phyloP scores from a whole-genome alignment of 1,139 yeast genomes.

The Arxiozyma telluris region DNA sequence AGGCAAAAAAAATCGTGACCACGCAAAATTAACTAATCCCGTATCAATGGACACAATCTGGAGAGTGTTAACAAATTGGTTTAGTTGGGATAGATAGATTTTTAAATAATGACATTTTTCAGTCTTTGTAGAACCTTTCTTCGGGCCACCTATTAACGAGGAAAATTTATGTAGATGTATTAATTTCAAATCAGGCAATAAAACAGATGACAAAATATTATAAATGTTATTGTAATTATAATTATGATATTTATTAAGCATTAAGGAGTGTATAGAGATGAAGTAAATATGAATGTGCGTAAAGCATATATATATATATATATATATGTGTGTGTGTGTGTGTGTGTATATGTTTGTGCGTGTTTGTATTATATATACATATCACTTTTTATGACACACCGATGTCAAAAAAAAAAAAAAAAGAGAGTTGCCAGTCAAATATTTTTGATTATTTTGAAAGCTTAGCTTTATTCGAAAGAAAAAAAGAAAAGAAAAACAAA shows the following conservation, averaged over 20 bases:
- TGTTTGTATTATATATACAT: background rate
- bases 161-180: constrained; percentile 17
- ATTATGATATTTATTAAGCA: background rate
- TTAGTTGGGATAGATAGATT: constrained; percentile 10
- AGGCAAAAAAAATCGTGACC: background rate
- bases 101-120: constrained; percentile 10
- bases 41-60: constrained; percentile 35
- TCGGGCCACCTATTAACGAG: constrained; percentile 15
- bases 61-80: constrained; percentile 9
- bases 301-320: background rate
- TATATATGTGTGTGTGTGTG: background rate
- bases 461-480: too few relatives aligned
- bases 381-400: too few relatives aligned
- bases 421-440: too few relatives aligned
- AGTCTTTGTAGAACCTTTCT: constrained; percentile 15
- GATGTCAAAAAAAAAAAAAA: too few relatives aligned
- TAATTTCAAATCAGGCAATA: constrained; percentile 7
- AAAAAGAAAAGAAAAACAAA: too few relatives aligned
- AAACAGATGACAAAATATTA: background rate
- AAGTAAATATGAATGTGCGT: background rate
- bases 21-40: constrained; percentile 39
- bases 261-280: background rate
- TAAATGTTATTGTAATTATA: too few relatives aligned
- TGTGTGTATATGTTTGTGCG: background rate
- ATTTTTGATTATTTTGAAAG: too few relatives aligned